phyloP scores from a whole-genome alignment of 495 filamentous ascomycete species.

The Aspergillus homomorphus region DNA sequence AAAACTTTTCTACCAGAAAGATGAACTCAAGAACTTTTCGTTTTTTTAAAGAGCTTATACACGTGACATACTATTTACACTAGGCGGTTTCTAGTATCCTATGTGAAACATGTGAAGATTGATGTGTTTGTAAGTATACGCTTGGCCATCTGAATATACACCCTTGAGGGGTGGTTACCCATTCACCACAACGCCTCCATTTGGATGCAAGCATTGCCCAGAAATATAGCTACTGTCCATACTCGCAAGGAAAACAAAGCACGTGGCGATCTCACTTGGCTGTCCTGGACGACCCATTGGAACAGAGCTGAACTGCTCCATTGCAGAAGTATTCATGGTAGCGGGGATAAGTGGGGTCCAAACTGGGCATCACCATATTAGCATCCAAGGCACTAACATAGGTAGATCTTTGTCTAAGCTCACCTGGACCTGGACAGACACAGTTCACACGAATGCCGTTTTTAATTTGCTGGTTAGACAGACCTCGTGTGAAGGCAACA shows the following conservation, averaged over 20 bases:
- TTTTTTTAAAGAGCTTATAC: too few relatives aligned
- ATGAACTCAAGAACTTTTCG: constrained; percentile 12
- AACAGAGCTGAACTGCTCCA: constrained; percentile 65
- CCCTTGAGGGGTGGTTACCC: too few relatives aligned
- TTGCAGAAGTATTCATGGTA: constrained; percentile 68
- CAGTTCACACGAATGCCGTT: constrained; percentile 80
- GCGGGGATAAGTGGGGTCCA: constrained; percentile 83
- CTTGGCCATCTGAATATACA: too few relatives aligned
- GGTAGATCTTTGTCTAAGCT: constrained; percentile 13
- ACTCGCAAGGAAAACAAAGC: constrained; percentile 81
- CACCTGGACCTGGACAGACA: constrained; percentile 70
- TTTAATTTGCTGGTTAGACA: constrained; percentile 69
- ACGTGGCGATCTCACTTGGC: constrained; percentile 76
- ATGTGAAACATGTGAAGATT: background rate
- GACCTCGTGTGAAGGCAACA: constrained; percentile 72
- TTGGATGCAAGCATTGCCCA: constrained; percentile 62
- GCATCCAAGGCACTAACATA: background rate
- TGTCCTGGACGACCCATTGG: constrained; percentile 80
- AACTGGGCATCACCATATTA: constrained; percentile 34
- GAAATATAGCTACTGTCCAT: constrained; percentile 68
- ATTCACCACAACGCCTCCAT: constrained; percentile 62
- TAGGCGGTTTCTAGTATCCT: too few relatives aligned
- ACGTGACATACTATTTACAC: too few relatives aligned
- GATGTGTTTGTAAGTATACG: background rate
- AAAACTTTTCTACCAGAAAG: constrained; percentile 7